Evolutionary conservation across 2,329 filamentous ascomycete genomes (phyloP).

Genomic region (Fusarium aywerte): DNA sequence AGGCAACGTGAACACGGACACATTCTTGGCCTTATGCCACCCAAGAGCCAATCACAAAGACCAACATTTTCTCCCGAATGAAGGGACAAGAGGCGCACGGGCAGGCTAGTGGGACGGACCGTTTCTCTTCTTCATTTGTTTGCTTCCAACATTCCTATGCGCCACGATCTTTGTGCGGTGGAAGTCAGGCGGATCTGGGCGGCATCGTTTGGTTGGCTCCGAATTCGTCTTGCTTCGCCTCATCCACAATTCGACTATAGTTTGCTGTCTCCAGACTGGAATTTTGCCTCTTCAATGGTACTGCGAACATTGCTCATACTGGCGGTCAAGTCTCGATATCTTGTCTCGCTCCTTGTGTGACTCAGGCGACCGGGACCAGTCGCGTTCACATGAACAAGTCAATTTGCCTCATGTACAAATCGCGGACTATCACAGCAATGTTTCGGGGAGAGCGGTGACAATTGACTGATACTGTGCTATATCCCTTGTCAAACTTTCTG

Average conservation of each 20-base stretch:
- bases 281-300: constrained; percentile 36
- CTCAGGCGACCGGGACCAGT: constrained; percentile 29
- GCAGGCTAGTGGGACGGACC: constrained; percentile 47
- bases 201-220: constrained; percentile 39
- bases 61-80: constrained; percentile 26
- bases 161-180: constrained; percentile 18
- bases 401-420: constrained; percentile 25
- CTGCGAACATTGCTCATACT: constrained; percentile 33
- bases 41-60: constrained; percentile 36
- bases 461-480: constrained; percentile 25
- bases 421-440: constrained; percentile 21
- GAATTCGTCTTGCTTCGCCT: constrained; percentile 27
- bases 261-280: constrained; percentile 20
- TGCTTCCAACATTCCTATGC: constrained; percentile 17
- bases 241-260: constrained; percentile 25
- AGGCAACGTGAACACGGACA: constrained; percentile 27
- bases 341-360: constrained; percentile 38
- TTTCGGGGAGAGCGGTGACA: constrained; percentile 23
- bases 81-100: constrained; percentile 17
- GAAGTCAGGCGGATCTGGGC: constrained; percentile 35
- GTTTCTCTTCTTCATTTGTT: constrained; percentile 32
- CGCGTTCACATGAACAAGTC: constrained; percentile 40
- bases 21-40: constrained; percentile 24
- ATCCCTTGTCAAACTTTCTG: constrained; percentile 28
- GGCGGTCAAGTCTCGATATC: constrained; percentile 39